These are phyloP conservation scores for Aspergillus terreus DNA, from an alignment of 2,329 filamentous ascomycete species.

Conservation along the genomic window DNA sequence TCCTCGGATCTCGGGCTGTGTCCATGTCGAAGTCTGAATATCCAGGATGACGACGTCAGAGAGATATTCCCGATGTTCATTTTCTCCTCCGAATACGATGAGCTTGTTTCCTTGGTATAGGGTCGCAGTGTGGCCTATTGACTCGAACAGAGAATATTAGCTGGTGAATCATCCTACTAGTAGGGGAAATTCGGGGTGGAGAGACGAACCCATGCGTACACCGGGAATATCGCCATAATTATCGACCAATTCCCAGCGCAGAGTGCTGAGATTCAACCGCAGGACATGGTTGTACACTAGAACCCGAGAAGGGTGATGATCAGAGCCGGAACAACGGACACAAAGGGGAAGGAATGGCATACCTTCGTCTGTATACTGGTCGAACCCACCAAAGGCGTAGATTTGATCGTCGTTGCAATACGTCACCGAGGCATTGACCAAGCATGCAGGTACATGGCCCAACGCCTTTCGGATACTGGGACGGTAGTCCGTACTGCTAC, in stretches of 20 bases:
- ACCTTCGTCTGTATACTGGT: constrained; percentile 96
- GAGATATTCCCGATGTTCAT: constrained; percentile 92
- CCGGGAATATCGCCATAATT: constrained; percentile 98
- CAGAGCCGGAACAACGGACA: constrained; percentile 4
- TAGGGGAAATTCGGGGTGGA: constrained; percentile 7
- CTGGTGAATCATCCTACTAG: neutral
- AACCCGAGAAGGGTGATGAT: neutral
- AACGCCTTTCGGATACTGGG: constrained; percentile 77
- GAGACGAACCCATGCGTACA: constrained; percentile 79
- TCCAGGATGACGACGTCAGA: constrained; percentile 96
- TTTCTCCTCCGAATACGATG: constrained; percentile 96
- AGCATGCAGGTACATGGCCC: constrained; percentile 80
- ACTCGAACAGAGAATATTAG: neutral
- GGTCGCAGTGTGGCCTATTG: constrained; percentile 82
- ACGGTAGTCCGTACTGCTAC: constrained; percentile 67
- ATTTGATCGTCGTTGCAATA: constrained; percentile 97
- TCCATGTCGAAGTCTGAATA: constrained; percentile 91
- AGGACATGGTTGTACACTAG: constrained; percentile 94
- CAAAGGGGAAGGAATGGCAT: constrained; percentile 6
- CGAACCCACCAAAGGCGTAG: constrained; percentile 96
- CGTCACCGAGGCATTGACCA: constrained; percentile 98
- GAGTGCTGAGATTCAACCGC: constrained; percentile 76
- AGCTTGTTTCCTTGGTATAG: constrained; percentile 91
- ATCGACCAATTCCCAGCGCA: constrained; percentile 93
- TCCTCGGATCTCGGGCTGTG: constrained; percentile 80